Evolutionary conservation across 331 rosid genomes (phyloP), one percentile per base, ranked within the genome.

Genomic region (Malus hybrid): DNA sequence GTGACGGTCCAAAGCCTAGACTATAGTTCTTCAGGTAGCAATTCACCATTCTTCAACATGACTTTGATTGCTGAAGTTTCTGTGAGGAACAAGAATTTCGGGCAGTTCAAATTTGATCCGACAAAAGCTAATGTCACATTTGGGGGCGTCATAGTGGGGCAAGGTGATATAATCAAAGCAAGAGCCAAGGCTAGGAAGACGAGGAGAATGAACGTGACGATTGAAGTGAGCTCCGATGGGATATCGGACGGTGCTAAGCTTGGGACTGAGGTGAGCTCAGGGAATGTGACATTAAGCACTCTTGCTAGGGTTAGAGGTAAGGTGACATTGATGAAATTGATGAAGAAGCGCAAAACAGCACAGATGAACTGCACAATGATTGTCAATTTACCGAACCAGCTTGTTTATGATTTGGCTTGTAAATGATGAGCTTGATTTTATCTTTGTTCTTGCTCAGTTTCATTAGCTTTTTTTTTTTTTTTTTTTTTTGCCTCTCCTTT

Each of bases 21-120:
- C 10, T 11, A 16, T 1, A 9, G 16, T 32, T 1, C 74, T 61
- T 12, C 80, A 19, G 50, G 26, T 19, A 28, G 29, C 36, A 29
- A 70, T 32, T 63, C 78, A 50, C 34, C 72, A 11, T 66, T 34
- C 72, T 78, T 78, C 61, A 53, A 32, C 28, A 73, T 66, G 71
- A 72, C 64, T 15, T 36, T 79, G 63, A 55, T 73, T 28, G 77
- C 77, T 29, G 73, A 78, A 29, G 64, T 65, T 55, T 63, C 74
- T 12, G 58, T 79, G 24, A 72, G 63, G 82, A 79, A 73, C 78
- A 79, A 50, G 62, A 79, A 79, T 50, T 79, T 78, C 19, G 82
- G 77, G 19, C 58, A 68, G 50, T 78, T 72, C 53, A 72, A 10
- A 20, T 78, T 72, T 48, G 82, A 72, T 34, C 56, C 70, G 24